Evolutionary conservation across 176 grass and related monocot species (phyloP), one percentile per base, ranked within the genome.

Genomic region (Poa pratensis): DNA sequence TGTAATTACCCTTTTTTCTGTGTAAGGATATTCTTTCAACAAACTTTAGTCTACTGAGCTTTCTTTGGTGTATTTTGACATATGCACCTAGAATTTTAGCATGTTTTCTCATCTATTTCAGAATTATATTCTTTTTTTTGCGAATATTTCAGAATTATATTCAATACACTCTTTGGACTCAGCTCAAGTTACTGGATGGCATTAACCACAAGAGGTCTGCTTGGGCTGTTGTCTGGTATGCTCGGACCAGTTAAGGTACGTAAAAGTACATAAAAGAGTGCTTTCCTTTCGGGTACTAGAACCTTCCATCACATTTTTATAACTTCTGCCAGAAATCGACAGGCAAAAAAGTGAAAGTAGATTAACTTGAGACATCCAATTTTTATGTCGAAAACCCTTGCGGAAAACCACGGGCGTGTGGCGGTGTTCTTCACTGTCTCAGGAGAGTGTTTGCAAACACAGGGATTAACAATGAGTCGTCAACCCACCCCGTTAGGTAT

Each of bases 111-210:
- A 17, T 75, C 16, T 62, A 55, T 79, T 72, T 50, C 88, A 94
- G 92, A 64, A 66, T 89, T 72, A 60, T 94, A 62, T 90, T 94
- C 83, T 35, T 35, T 35, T 35, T 35, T 4, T 35, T 35, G 34
- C 30, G 30, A 32, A 19, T 61, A 53, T 82, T 71, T 48, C 88
- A 94, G 92, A 63, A 71, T 89, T 73, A 60, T 94, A 62, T 91
- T 94, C 83, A 94, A 94, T 50, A 68, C 79, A 52, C 70, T 94
- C 3, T 94, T 94, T 91, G 92, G 92, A 60, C 71, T 94, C 54
- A 91, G 92, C 77, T 51, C 77, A 71, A 91, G 72, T 88, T 94
- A 94, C 82, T 94, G 89, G 92, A 91, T 94, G 89, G 86, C 92
- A 65, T 73, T 94, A 73, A 61, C 58, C 43, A 91, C 92, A 78